phyloP scores from a whole-genome alignment of 768 basidiomycete species.

The Auricularia heimuer region DNA sequence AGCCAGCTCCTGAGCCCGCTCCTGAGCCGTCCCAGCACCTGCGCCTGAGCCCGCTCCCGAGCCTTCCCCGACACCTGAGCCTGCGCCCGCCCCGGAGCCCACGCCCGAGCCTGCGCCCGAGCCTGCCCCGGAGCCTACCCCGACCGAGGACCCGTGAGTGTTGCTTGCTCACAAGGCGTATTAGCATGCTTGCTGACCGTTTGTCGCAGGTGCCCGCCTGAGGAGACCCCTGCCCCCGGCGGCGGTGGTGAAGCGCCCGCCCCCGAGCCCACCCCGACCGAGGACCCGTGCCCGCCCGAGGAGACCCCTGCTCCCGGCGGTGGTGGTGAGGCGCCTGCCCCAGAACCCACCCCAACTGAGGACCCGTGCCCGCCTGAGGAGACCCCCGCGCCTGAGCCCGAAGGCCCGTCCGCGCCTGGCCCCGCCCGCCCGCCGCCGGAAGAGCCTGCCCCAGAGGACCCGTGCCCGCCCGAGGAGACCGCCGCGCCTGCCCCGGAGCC shows the following conservation, averaged over 20 bases:
- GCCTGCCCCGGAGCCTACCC: neutral
- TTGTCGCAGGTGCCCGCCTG: no score
- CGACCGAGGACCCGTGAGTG: no score
- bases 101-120: neutral
- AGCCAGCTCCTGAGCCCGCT: neutral
- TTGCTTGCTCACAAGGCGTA: no score
- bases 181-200: no score
- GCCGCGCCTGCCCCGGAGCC: neutral
- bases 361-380: constrained; percentile 2
- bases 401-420: neutral
- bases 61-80: neutral
- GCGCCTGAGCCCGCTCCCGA: neutral
- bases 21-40: neutral
- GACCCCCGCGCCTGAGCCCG: neutral
- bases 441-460: neutral
- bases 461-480: neutral
- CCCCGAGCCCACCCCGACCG: neutral
- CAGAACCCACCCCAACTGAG: neutral
- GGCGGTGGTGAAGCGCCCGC: neutral
- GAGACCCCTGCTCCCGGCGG: neutral
- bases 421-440: neutral
- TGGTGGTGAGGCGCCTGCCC: neutral
- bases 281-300: neutral
- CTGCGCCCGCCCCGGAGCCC: neutral
- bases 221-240: constrained; percentile 1